Conservation (phyloP, 176 grass and related monocot genomes). For the Alloteropsis semialata region DNA sequence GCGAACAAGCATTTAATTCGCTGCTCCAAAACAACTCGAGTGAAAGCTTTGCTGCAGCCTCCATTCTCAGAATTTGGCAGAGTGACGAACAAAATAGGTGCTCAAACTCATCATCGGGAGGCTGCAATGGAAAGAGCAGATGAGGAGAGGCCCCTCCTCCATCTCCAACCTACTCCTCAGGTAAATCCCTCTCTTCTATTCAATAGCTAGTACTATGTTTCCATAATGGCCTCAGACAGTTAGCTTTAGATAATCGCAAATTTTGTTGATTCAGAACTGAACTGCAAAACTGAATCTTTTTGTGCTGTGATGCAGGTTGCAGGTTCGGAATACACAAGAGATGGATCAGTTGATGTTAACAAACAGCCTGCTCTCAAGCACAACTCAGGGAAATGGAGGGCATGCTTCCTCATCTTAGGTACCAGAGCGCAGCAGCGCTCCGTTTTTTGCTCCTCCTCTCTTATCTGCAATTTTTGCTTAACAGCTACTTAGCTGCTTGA, state of each 20-base stretch:
- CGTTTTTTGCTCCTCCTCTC: neutral
- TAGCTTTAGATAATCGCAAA: neutral
- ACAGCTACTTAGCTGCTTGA: neutral
- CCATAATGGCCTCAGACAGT: neutral
- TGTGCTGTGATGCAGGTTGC: neutral
- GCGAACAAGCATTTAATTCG: neutral
- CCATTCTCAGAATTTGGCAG: neutral
- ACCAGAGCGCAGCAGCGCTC: neutral
- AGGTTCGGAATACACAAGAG: neutral
- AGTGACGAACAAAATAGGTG: neutral
- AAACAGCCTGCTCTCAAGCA: slow-evolving; percentile 31
- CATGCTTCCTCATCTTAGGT: slow-evolving; percentile 27
- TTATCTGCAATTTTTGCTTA: neutral
- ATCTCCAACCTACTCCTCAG: slow-evolving; percentile 4
- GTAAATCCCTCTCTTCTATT: too few species aligned
- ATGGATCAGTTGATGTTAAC: slow-evolving; percentile 25
- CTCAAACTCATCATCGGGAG: neutral
- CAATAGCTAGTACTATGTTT: neutral
- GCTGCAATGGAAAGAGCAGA: slow-evolving; percentile 26
- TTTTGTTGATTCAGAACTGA: neutral
- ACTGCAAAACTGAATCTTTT: neutral
- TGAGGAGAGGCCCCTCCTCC: slow-evolving; percentile 28
- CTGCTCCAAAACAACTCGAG: neutral
- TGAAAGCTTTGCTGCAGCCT: neutral
- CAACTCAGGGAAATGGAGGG: slow-evolving; percentile 17